Percentiles rank a stretch among this genome's conserved stretches.
phyloP scores from a whole-genome alignment of 495 filamentous ascomycete species.

The Daldinia vernicosa region DNA sequence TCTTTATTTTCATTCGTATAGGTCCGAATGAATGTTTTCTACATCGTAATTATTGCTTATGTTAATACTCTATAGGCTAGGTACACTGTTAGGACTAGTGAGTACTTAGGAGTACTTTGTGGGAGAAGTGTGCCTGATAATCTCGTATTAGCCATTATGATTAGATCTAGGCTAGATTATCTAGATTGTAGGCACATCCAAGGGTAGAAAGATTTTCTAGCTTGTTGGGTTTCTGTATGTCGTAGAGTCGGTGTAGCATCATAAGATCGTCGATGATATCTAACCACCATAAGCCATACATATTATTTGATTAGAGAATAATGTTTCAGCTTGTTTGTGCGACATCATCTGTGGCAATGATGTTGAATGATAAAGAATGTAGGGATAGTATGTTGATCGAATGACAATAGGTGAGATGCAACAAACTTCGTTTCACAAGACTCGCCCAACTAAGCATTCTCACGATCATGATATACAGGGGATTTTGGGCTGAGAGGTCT shows the following conservation, averaged over 20 bases:
- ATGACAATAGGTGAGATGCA: background rate
- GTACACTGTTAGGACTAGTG: background rate
- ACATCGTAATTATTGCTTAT: background rate
- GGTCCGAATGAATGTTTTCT: background rate
- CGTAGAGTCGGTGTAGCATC: background rate
- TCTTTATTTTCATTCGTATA: background rate
- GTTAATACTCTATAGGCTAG: no score
- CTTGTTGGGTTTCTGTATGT: background rate
- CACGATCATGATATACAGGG: background rate
- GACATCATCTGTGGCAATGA: background rate
- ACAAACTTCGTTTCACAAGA: background rate
- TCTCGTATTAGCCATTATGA: background rate
- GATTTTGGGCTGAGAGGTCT: background rate
- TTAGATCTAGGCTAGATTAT: background rate
- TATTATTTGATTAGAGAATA: background rate
- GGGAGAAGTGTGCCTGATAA: background rate
- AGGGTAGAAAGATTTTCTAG: background rate
- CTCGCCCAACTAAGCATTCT: background rate
- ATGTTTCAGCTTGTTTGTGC: background rate
- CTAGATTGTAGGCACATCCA: background rate
- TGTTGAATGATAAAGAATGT: background rate
- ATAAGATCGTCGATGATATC: background rate
- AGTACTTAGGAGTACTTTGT: background rate
- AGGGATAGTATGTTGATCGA: background rate
- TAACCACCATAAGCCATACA: slow-evolving; percentile 6